These are phyloP conservation scores for Hanseniaspora singularis DNA, from an alignment of 805 yeast species.

Conservation along the genomic window DNA sequence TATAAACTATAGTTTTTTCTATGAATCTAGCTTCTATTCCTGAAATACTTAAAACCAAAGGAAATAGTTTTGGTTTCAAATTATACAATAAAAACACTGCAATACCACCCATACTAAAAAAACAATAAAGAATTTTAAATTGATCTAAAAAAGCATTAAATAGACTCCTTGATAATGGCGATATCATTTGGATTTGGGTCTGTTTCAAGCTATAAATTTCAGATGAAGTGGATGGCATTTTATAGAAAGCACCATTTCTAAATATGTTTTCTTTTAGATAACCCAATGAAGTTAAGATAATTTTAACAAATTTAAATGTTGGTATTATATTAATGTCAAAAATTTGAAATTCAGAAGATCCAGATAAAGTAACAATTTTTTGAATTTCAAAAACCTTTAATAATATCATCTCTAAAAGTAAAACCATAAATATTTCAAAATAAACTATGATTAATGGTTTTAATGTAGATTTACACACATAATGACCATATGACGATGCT, in stretches of 20 bases:
- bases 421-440: no score
- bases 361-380: background rate
- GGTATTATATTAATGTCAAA: background rate
- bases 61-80: background rate
- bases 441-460: background rate
- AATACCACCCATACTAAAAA: constrained; percentile 8
- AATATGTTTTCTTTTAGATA: background rate
- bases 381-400: background rate
- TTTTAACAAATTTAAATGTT: background rate
- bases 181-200: background rate
- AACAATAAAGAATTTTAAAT: background rate
- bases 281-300: background rate
- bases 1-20: background rate
- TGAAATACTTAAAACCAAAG: background rate
- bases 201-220: background rate
- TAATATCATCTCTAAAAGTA: background rate
- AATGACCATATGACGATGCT: background rate
- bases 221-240: background rate
- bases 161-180: background rate
- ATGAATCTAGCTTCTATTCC: background rate
- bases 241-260: constrained; percentile 7
- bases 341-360: background rate
- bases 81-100: background rate
- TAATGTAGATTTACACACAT: background rate
- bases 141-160: background rate